Evolutionary conservation across 228 moss, liverwort and hornwort genomes (phyloP).

Genomic region (Sphagnum magellanicum): DNA sequence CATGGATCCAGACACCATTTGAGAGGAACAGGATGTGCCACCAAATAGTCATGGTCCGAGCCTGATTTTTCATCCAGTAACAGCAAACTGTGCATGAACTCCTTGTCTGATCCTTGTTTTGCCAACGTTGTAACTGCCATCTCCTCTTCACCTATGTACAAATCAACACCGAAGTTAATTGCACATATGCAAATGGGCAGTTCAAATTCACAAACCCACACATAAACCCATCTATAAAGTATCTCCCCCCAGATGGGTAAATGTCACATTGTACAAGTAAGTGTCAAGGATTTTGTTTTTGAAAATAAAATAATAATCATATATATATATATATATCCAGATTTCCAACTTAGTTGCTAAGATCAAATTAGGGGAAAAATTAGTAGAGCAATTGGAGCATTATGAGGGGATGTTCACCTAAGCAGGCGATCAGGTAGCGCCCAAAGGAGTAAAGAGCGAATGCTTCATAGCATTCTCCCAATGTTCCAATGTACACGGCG

Average conservation of each 20-base stretch:
- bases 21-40: constrained; percentile 37
- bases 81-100: too few species aligned
- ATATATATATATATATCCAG: too few species aligned
- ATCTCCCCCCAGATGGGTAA: too few species aligned
- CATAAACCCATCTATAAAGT: too few species aligned
- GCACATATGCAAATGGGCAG: background rate
- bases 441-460: constrained; percentile 90
- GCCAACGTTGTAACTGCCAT: constrained; percentile 33
- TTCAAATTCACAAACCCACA: background rate
- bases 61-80: constrained; percentile 2
- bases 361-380: too few species aligned
- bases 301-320: too few species aligned
- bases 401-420: constrained; percentile 30
- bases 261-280: too few species aligned
- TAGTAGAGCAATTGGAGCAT: background rate
- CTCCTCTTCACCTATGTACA: constrained; percentile 35
- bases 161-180: background rate
- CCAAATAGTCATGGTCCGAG: constrained; percentile 19
- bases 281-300: too few species aligned
- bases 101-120: constrained; percentile 19
- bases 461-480: constrained; percentile 94
- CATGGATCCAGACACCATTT: constrained; percentile 73
- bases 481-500: constrained; percentile 60
- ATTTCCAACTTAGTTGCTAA: too few species aligned
- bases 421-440: constrained; percentile 84